Percentiles rank a stretch among this genome's conserved stretches.
These are phyloP conservation scores for Trichomonas vaginalis DNA, from an alignment of 208 protist genomes.

Conservation along the genomic window DNA sequence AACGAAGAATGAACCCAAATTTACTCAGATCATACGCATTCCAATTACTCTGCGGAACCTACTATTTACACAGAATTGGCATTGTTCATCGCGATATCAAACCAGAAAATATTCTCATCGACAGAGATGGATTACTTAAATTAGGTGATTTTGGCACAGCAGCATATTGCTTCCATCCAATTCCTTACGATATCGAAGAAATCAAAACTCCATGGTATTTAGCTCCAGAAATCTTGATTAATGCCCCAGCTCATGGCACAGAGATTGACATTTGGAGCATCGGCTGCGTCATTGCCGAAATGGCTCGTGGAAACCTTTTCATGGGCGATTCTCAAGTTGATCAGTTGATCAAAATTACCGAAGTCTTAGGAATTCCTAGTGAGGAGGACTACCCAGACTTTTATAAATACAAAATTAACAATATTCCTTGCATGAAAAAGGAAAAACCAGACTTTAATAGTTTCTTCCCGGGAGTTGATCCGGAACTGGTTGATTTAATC, in stretches of 20 bases:
- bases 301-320: conserved; percentile 29
- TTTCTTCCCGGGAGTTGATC: background rate
- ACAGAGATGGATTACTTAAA: background rate
- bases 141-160: background rate
- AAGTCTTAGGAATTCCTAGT: background rate
- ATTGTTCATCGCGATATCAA: background rate
- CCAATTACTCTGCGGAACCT: background rate
- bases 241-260: conserved; percentile 16
- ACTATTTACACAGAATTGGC: background rate
- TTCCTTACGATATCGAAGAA: background rate
- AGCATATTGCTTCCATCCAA: background rate
- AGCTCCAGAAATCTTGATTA: conserved; percentile 36
- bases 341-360: conserved; percentile 26
- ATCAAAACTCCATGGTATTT: conserved; percentile 38
- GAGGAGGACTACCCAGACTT: background rate
- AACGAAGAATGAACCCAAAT: background rate
- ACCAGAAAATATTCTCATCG: conserved; percentile 2
- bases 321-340: conserved; percentile 36
- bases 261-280: conserved; percentile 40
- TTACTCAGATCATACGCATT: conserved; percentile 18
- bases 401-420: background rate
- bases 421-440: background rate
- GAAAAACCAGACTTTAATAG: background rate
- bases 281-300: conserved; percentile 41
- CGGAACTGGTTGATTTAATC: background rate